Evolutionary conservation across 768 basidiomycete species (phyloP).

Genomic region (Pholiota microspora): DNA sequence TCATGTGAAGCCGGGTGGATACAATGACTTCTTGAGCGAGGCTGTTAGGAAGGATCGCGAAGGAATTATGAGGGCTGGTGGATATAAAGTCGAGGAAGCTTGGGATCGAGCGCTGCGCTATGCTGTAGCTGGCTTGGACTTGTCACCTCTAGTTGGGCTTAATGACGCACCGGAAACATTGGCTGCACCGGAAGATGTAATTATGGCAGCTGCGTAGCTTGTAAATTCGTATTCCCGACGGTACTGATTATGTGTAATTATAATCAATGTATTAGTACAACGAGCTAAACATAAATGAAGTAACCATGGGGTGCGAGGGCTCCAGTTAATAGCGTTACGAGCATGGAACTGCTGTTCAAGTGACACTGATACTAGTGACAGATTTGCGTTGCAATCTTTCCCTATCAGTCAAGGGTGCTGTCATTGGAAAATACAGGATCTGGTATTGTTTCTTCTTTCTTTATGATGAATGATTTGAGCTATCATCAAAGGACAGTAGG

Average conservation of each 20-base stretch:
- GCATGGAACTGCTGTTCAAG: too few relatives aligned
- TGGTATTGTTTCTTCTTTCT: constrained; percentile 69
- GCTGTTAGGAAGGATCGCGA: constrained; percentile 74
- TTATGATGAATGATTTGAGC: background rate
- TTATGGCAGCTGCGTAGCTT: constrained; percentile 39
- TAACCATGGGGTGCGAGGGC: too few relatives aligned
- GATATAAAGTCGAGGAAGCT: constrained; percentile 78
- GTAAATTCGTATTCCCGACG: constrained; percentile 10
- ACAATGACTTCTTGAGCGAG: constrained; percentile 74
- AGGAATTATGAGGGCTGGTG: constrained; percentile 80
- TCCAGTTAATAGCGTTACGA: too few relatives aligned
- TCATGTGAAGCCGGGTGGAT: constrained; percentile 47
- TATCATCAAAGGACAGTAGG: too few relatives aligned
- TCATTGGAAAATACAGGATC: constrained; percentile 79
- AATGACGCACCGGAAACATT: constrained; percentile 9
- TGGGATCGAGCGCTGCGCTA: constrained; percentile 80
- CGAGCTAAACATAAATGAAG: too few relatives aligned
- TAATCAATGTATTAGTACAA: too few relatives aligned
- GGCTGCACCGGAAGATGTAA: constrained; percentile 40
- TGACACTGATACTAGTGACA: constrained; percentile 48
- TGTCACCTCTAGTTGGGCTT: constrained; percentile 46
- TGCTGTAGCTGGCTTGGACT: constrained; percentile 72
- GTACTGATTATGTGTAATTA: constrained; percentile 1
- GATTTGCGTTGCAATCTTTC: constrained; percentile 50
- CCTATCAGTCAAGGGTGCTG: constrained; percentile 51